Conservation (phyloP, 2,329 filamentous ascomycete species). For the Fusarium albidum region DNA sequence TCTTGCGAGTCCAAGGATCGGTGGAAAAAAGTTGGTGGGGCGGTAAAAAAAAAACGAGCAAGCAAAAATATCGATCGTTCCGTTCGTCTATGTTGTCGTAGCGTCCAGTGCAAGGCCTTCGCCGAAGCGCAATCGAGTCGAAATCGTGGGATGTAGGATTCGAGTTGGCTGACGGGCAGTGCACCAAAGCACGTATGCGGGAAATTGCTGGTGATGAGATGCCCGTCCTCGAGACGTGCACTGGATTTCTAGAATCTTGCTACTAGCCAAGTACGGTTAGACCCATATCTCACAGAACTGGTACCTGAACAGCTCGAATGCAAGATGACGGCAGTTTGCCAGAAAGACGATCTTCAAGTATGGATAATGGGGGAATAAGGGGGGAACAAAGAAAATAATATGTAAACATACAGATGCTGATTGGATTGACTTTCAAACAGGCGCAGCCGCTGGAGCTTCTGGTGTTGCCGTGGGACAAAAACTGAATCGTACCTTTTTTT, state of each 20-base stretch:
- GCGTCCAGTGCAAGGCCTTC: constrained; percentile 12
- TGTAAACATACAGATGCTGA: not conserved
- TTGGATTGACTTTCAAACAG: not conserved
- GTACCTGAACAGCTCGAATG: constrained; percentile 38
- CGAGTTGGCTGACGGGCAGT: constrained; percentile 31
- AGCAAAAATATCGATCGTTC: not conserved
- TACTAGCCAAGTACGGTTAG: constrained; percentile 37
- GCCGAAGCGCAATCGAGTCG: constrained; percentile 16
- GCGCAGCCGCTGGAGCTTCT: constrained; percentile 2
- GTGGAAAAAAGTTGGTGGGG: not conserved
- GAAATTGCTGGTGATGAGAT: constrained; percentile 49
- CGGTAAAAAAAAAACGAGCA: constrained; percentile 8
- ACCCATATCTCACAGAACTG: constrained; percentile 20
- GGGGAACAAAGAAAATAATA: not conserved
- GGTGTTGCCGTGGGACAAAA: constrained; percentile 5
- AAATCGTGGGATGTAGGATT: constrained; percentile 31
- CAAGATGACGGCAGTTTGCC: constrained; percentile 24
- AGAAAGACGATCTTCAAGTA: constrained; percentile 11
- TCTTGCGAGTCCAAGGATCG: constrained; percentile 5
- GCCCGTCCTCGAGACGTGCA: constrained; percentile 36
- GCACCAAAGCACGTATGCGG: constrained; percentile 41
- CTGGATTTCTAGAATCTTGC: constrained; percentile 27
- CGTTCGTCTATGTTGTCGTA: constrained; percentile 9
- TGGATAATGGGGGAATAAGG: not conserved
- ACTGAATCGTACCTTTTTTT: constrained; percentile 23